Evolutionary conservation across 2,329 filamentous ascomycete genomes (phyloP), one percentile per base, ranked within the genome.

Genomic region (Alternaria infectoria): DNA sequence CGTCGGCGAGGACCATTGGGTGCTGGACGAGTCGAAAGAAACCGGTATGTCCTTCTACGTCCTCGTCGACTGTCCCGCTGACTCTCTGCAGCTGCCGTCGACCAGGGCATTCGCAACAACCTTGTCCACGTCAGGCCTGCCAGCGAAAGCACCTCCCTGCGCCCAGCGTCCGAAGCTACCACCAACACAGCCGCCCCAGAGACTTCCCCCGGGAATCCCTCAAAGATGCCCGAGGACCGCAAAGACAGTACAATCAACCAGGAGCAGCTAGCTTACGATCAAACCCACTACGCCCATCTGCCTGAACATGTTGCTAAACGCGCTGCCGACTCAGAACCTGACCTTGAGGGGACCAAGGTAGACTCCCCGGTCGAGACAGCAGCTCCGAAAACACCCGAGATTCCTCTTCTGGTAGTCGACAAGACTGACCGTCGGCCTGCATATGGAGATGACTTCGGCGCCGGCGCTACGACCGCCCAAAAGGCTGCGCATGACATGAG

Each of bases 1-100:
- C 28, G 81, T 91, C 36, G 90, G 90, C 10, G 77, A 84, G 19
- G 87, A 87, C 51, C 86, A 91, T 67, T 91, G 89, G 87, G 83
- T 89, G 23, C 78, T 92, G 49, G 87, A 93, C 69, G 88, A 92
- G 61, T 82, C 82, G 47, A 83, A 85, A 57, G 86, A 87, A 13
- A 88, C 84, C 58, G 84, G 90, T 91, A 82, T 68, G 84, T 66
- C n/a, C 28, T 13, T 46, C 28, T n/a, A 7, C n/a, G 17, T 45
- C 28, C 23, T 30, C 54, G 10, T 47, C 17, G 10, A 28, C 26
- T 32, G 10, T 45, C 13, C n/a, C 32, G 54, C 72, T 79, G 32
- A 78, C 64, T 56, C 10, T 19, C 6, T 23, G n/a, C 63, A 86
- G 85, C 82, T 21, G 82, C 82, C 17, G 86, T 87, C 70, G 80